Base-by-base conservation (phyloP, 2,329 filamentous ascomycete species). In the Colletotrichum paranaense region DNA sequence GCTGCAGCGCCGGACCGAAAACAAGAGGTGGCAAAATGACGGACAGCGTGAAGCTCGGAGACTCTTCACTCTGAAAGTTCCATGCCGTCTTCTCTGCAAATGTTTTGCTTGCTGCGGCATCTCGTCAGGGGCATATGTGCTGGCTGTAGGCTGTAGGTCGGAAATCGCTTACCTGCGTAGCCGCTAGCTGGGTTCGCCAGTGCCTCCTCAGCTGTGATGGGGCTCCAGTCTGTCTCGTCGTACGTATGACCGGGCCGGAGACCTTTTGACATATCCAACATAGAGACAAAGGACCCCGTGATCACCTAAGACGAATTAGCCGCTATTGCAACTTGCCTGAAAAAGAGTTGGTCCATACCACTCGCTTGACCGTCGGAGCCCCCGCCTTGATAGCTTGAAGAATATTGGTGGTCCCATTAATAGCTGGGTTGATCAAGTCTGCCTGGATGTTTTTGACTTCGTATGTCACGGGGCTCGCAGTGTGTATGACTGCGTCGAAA, bases 401-500 rank as follows among this genome's bases (percentile, higher is more conserved):
- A 4, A 91, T 79, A 3, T 84, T 84, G 0, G 81, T 81, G 0
- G 87, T 89, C 5, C 88, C 88, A 14, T 86, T 84, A 57, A 91
- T 84, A 5, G 88, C 88, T 0, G 89, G 89, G 53, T 89, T 84
- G 6, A 91, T 82, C 22, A 91, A 82, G 46, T 88, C 86, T 5
- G 82, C 77, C 1, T 82, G 81, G 62, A 87, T 84, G 2, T 89
- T 87, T 56, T 92, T 87, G 58, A 91, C 90, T 79, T 12, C 5
- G 80, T 92, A 89, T 76, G 94, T 92, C 83, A 94, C 95, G 0
- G 94, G 94, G 0, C 89, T 92, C 2, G 93, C 92, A 7, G 92
- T 94, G 80, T 95, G 92, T 67, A 95, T 87, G 59, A 96, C 92
- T 59, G 89, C 92, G 77, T 94, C 91, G 74, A 96, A 93, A 0